Conservation (phyloP, 164 flowering plant species). For the Piper betle region DNA sequence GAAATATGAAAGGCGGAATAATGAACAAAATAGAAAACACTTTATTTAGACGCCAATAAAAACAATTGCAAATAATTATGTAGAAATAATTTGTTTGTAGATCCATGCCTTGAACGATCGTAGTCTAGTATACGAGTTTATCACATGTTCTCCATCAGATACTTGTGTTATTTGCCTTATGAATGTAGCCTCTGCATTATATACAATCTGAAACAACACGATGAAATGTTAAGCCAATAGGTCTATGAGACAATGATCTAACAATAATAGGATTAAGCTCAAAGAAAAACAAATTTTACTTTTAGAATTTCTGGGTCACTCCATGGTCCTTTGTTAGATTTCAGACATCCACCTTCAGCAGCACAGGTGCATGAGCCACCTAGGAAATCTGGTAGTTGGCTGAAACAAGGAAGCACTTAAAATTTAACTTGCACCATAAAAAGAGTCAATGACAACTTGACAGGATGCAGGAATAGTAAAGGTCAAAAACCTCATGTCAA, state of each 20-base stretch:
- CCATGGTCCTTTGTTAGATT: conserved; percentile 91
- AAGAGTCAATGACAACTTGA: background rate
- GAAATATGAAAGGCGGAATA: background rate
- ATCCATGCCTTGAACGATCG: conserved; percentile 35
- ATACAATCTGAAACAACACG: conserved; percentile 39
- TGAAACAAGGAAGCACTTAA: conserved; percentile 17
- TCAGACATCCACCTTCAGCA: conserved; percentile 76
- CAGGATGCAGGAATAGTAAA: conserved; percentile 8
- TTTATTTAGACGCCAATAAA: no score
- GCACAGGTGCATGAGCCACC: conserved; percentile 87
- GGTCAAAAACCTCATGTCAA: conserved; percentile 54
- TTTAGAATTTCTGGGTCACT: conserved; percentile 80
- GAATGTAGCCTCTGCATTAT: conserved; percentile 41
- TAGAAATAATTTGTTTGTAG: background rate
- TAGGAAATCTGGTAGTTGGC: conserved; percentile 92
- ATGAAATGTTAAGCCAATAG: no score
- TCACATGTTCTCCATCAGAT: conserved; percentile 28
- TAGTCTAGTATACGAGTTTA: conserved; percentile 28
- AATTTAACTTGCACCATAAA: background rate
- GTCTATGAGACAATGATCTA: no score
- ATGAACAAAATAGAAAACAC: background rate
- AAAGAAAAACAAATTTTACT: conserved; percentile 13
- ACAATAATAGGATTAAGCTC: background rate
- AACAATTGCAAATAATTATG: background rate
- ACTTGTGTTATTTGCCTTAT: conserved; percentile 35